Evolutionary conservation across 257 asterid species (phyloP), one percentile per base, ranked within the genome.

Genomic region (Cinchona pubescens): DNA sequence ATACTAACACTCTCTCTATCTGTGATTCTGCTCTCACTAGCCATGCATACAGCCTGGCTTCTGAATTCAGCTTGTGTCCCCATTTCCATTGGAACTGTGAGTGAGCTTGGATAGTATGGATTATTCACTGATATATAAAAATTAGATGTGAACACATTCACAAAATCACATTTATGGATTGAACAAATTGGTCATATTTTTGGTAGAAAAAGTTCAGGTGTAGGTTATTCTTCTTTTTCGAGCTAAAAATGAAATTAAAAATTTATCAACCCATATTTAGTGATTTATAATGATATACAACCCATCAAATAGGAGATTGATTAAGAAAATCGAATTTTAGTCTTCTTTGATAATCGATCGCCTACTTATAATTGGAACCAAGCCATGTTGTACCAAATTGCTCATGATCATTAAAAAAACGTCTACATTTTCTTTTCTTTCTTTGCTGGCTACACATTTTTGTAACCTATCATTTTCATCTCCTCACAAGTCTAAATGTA

Each of bases 21-120:
- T 69, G 29, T 46, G n/a, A 19, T 21, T 32, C 64, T 69, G 62
- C 60, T 46, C 75, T 70, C 18, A 32, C 48, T 6, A 70, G 74
- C 74, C 74, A 69, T 69, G 62, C 74, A 69, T 48, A 48, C 74
- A 69, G 62, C 74, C 74, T 69, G 74, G 74, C 74, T 8, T 30
- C 43, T 5, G 63, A n/a, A 58, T 15, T 42, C 58, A 51, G 58
- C 58, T 16, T 40, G 45, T 1, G 45, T 40, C 45, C 45, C 8
- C 45, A 40, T 40, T 38, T 51, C 58, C 18, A 51, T 7, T 18
- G 58, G 7, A 14, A 51, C 3, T 51, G 58, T 25, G 66, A 30
- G 58, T 25, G 66, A 30, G 27, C 66, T 11, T 60, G 66, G 1
- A 2, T 32, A 40, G 45, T 62, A 12, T 14, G 43, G 42, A 62